Evolutionary conservation across 441 rosid species (phyloP).

Genomic region (Syzygium syzygioides): DNA sequence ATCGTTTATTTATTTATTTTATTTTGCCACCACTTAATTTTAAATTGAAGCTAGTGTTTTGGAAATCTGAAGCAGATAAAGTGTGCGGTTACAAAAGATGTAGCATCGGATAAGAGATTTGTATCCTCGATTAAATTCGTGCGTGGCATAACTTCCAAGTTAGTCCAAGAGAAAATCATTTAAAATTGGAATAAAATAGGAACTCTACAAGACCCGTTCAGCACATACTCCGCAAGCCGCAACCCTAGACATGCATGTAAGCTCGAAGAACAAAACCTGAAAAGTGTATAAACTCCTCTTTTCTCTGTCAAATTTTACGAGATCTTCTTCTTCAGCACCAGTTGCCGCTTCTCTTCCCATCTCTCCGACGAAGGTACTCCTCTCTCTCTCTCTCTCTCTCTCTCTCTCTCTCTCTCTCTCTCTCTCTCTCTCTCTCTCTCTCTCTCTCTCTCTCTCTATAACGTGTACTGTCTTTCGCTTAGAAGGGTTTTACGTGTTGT

Average conservation of each 20-base stretch:
- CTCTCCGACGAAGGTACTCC: neutral
- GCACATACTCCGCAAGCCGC: neutral
- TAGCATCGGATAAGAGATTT: neutral
- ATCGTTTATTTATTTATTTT: fast-evolving
- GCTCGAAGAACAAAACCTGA: neutral
- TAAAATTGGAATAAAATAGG: neutral
- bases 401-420: neutral
- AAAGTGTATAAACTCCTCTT: neutral
- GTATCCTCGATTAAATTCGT: neutral
- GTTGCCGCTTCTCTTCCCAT: neutral
- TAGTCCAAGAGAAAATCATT: neutral
- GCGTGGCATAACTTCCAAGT: neutral
- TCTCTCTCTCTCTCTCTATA: neutral
- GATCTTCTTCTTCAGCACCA: neutral
- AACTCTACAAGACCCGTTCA: neutral
- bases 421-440: neutral
- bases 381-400: neutral
- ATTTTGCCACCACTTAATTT: neutral
- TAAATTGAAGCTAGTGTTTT: neutral
- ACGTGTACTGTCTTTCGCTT: neutral
- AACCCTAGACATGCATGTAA: neutral
- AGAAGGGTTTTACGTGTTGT: neutral
- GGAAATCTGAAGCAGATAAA: neutral
- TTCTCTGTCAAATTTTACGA: neutral
- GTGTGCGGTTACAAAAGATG: neutral